phyloP scores from a whole-genome alignment of 2,329 filamentous ascomycete species.

The Cadophora luteo-olivacea region DNA sequence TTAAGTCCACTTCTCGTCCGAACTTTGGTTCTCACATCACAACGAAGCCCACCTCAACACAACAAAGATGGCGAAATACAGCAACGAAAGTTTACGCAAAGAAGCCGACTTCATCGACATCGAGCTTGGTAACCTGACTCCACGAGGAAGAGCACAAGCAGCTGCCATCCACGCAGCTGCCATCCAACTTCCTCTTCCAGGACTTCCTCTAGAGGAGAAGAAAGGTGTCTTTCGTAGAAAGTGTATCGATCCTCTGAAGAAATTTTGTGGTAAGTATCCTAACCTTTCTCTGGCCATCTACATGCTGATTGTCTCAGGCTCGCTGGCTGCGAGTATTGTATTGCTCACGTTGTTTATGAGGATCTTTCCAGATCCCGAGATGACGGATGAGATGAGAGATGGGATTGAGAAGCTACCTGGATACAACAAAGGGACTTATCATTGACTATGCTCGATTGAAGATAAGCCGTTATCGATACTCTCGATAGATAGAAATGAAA shows the following conservation, averaged over 20 bases:
- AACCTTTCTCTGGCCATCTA: neutral
- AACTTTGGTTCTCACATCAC: neutral
- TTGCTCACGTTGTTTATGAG: neutral
- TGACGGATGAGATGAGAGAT: conserved; percentile 19
- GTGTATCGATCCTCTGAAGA: neutral
- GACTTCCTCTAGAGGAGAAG: neutral
- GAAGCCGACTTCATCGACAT: neutral
- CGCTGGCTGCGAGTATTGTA: neutral
- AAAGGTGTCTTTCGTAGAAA: neutral
- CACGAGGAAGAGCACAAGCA: neutral
- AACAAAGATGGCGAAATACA: neutral
- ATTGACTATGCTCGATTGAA: neutral
- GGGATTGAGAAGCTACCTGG: conserved; percentile 7
- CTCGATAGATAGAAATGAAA: neutral
- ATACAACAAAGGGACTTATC: conserved; percentile 1
- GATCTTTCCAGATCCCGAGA: neutral
- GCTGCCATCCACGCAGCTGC: neutral
- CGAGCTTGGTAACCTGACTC: conserved; percentile 1
- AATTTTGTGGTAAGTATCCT: conserved; percentile 15
- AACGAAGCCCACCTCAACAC: neutral
- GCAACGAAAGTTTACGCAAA: neutral
- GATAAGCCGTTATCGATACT: neutral
- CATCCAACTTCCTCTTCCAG: neutral
- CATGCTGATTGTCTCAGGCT: neutral
- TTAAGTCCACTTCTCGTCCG: neutral